Evolutionary conservation across 176 grass and related monocot genomes (phyloP).

Genomic region (Triticum monococcum): DNA sequence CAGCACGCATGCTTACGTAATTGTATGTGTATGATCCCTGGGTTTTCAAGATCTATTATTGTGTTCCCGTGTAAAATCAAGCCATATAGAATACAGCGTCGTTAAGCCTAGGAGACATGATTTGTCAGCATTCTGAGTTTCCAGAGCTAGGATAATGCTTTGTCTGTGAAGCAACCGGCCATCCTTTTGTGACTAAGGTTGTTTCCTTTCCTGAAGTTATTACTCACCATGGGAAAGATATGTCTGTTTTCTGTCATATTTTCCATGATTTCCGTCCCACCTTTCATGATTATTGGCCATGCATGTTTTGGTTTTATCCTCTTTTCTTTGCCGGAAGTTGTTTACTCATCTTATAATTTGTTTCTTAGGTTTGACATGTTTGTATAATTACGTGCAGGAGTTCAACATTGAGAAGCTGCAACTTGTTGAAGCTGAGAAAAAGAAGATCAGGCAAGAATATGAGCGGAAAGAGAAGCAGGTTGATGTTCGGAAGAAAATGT

Average conservation of each 20-base stretch:
- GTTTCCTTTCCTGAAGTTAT: neutral
- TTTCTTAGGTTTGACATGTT: neutral
- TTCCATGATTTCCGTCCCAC: neutral
- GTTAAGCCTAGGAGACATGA: neutral
- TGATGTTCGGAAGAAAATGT: constrained; percentile 98
- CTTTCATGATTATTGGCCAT: neutral
- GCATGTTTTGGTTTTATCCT: neutral
- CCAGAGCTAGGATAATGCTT: neutral
- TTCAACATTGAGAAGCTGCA: constrained; percentile 99
- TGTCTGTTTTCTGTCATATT: neutral
- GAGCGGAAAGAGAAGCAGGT: constrained; percentile 98
- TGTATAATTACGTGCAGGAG: constrained; percentile 53
- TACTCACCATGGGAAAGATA: neutral
- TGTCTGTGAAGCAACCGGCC: constrained; percentile 9
- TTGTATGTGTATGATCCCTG: neutral
- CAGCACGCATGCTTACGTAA: neutral
- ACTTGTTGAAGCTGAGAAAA: constrained; percentile 99
- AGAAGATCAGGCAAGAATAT: constrained; percentile 97
- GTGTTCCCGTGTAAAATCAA: neutral
- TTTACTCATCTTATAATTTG: neutral
- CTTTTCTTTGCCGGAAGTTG: neutral
- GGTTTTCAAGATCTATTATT: neutral
- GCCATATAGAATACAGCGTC: neutral
- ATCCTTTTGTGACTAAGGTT: neutral
- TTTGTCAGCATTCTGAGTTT: neutral